phyloP scores from a whole-genome alignment of 306 rosid genomes.

The Rosa chinensis region DNA sequence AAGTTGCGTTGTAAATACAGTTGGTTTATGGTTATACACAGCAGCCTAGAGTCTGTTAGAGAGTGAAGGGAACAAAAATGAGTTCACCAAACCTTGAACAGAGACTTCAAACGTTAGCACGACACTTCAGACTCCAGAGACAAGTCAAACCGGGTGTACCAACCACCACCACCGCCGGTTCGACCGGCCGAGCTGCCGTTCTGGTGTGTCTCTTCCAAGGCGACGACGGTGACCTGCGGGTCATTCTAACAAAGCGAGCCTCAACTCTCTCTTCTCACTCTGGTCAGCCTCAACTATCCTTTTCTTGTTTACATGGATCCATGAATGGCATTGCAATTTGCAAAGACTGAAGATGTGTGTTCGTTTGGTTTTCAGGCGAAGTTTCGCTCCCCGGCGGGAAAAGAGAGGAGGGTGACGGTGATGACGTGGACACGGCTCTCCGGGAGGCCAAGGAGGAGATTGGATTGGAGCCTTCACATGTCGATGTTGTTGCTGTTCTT shows the following conservation, averaged over 20 bases:
- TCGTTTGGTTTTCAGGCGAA: slow-evolving; percentile 57
- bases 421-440: slow-evolving; percentile 79
- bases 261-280: slow-evolving; percentile 72
- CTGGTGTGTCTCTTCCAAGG: slow-evolving; percentile 62
- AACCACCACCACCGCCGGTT: slow-evolving; percentile 7
- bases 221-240: slow-evolving; percentile 46
- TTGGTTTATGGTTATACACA: too few species aligned
- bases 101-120: slow-evolving; percentile 48
- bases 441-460: slow-evolving; percentile 94
- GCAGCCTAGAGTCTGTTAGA: background rate
- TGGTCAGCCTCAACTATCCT: slow-evolving; percentile 32
- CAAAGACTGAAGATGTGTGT: background rate
- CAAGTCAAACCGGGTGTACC: slow-evolving; percentile 3
- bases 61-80: background rate
- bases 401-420: slow-evolving; percentile 77
- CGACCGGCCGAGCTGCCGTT: slow-evolving; percentile 59
- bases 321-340: background rate
- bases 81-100: slow-evolving; percentile 8
- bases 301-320: background rate
- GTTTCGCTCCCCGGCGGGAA: slow-evolving; percentile 94
- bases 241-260: slow-evolving; percentile 68
- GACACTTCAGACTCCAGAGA: slow-evolving; percentile 20
- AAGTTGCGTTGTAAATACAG: too few species aligned
- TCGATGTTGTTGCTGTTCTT: slow-evolving; percentile 72
- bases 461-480: slow-evolving; percentile 73